phyloP scores from a whole-genome alignment of 2,329 filamentous ascomycete species.

The Pseudogymnoascus sp. region DNA sequence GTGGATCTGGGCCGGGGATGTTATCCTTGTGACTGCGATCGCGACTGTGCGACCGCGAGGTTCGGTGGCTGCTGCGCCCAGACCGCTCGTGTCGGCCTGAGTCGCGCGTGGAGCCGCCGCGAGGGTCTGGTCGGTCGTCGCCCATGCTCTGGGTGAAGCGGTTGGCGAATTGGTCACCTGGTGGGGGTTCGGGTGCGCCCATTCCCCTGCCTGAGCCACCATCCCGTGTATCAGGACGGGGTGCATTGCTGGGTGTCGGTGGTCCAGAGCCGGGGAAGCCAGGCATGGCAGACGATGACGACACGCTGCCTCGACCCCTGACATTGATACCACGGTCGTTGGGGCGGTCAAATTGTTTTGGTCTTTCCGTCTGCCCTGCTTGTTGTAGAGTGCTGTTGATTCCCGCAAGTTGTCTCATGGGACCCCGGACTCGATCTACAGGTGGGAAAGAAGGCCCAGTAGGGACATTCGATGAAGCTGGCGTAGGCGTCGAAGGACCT shows the following conservation, averaged over 20 bases:
- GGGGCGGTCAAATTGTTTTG: constrained; percentile 29
- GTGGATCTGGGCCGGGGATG: background rate
- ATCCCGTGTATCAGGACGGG: constrained; percentile 26
- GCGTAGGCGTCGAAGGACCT: constrained; percentile 21
- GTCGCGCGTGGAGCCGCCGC: background rate
- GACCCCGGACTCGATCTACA: constrained; percentile 26
- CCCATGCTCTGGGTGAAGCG: constrained; percentile 18
- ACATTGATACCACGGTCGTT: constrained; percentile 17
- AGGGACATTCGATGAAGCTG: constrained; percentile 24
- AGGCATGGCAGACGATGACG: constrained; percentile 37
- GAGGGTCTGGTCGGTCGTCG: constrained; percentile 18
- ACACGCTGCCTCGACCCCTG: constrained; percentile 28
- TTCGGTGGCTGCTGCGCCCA: constrained; percentile 16
- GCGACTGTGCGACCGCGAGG: constrained; percentile 6
- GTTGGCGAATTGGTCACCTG: constrained; percentile 12
- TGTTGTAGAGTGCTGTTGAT: constrained; percentile 53
- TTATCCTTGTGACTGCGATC: background rate
- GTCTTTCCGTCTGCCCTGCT: constrained; percentile 31
- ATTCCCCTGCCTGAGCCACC: constrained; percentile 26
- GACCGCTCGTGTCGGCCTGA: constrained; percentile 24
- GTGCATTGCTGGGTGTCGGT: constrained; percentile 44
- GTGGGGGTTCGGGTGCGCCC: constrained; percentile 12
- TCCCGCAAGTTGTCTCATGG: constrained; percentile 45
- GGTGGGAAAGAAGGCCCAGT: constrained; percentile 24
- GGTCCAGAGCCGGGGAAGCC: constrained; percentile 43